A percentile compares a stretch with the other conserved stretches of the same genome.
These are phyloP conservation scores for Saccharomycopsis guyanensis DNA, from an alignment of 805 yeast genomes.

Conservation along the genomic window DNA sequence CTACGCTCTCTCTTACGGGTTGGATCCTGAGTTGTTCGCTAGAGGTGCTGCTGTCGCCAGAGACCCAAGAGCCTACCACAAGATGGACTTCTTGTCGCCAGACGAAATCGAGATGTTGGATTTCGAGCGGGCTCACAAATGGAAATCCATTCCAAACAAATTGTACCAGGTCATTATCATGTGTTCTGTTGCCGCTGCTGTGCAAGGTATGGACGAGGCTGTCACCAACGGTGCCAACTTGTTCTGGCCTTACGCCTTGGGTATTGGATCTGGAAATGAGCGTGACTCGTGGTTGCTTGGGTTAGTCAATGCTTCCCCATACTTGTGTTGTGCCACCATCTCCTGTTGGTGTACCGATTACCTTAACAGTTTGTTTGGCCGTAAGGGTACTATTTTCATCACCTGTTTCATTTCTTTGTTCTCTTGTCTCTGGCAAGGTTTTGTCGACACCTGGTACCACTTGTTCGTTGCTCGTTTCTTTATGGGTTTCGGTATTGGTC, in stretches of 20 bases:
- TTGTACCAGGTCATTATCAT: slow-evolving; percentile 50
- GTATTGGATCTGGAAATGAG: slow-evolving; percentile 38
- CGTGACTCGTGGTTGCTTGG: slow-evolving; percentile 54
- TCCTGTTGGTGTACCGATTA: slow-evolving; percentile 61
- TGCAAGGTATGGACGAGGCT: slow-evolving; percentile 75
- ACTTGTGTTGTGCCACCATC: slow-evolving; percentile 51
- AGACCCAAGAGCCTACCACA: slow-evolving; percentile 47
- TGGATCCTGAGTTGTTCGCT: slow-evolving; percentile 54
- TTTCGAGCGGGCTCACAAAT: slow-evolving; percentile 39
- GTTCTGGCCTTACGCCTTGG: slow-evolving; percentile 50
- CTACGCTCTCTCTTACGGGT: slow-evolving; percentile 48
- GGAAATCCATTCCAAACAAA: slow-evolving; percentile 34
- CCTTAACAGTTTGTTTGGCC: slow-evolving; percentile 47
- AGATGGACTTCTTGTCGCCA: slow-evolving; percentile 47
- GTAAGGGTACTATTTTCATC: slow-evolving; percentile 61
- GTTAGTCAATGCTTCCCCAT: slow-evolving; percentile 63
- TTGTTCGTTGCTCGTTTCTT: slow-evolving; percentile 58
- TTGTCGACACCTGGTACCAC: slow-evolving; percentile 58
- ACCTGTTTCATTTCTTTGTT: slow-evolving; percentile 54
- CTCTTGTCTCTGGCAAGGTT: slow-evolving; percentile 65
- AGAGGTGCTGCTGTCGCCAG: slow-evolving; percentile 64
- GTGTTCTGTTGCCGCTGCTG: slow-evolving; percentile 73
- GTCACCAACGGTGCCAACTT: slow-evolving; percentile 68
- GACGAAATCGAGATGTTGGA: slow-evolving; percentile 47
- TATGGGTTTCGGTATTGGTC: slow-evolving; percentile 65